phyloP scores from a whole-genome alignment of 2,329 filamentous ascomycete genomes.

The Penicillium sp. region DNA sequence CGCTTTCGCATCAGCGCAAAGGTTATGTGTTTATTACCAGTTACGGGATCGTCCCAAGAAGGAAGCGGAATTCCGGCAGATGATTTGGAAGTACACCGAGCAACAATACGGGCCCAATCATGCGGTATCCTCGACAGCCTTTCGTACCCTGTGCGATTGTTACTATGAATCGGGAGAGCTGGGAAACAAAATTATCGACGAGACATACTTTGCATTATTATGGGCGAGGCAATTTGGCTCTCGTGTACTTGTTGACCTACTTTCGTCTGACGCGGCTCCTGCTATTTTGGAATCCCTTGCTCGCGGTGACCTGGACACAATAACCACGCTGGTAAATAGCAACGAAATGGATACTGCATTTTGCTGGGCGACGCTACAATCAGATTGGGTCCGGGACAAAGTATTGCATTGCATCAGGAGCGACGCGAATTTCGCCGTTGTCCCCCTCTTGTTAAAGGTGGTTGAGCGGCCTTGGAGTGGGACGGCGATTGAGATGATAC shows the following conservation, averaged over 20 bases:
- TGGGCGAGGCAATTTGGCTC: too few relatives aligned
- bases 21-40: neutral
- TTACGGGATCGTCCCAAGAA: neutral
- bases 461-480: neutral
- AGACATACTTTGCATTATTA: too few relatives aligned
- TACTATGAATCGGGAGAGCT: neutral
- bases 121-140: neutral
- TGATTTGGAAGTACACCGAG: neutral
- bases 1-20: neutral
- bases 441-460: neutral
- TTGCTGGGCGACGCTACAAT: neutral
- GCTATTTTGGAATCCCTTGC: neutral
- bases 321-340: neutral
- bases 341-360: neutral
- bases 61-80: neutral
- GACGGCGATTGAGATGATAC: neutral
- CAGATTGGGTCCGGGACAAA: too few relatives aligned
- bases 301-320: neutral
- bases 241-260: too few relatives aligned
- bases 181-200: too few relatives aligned
- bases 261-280: neutral
- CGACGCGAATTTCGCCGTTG: too few relatives aligned
- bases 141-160: neutral
- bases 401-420: neutral
- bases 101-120: neutral